Percentiles rank a stretch among this genome's conserved stretches.
Evolutionary conservation across 2,329 filamentous ascomycete species (phyloP).

Genomic region (Sclerotinia nivalis): DNA sequence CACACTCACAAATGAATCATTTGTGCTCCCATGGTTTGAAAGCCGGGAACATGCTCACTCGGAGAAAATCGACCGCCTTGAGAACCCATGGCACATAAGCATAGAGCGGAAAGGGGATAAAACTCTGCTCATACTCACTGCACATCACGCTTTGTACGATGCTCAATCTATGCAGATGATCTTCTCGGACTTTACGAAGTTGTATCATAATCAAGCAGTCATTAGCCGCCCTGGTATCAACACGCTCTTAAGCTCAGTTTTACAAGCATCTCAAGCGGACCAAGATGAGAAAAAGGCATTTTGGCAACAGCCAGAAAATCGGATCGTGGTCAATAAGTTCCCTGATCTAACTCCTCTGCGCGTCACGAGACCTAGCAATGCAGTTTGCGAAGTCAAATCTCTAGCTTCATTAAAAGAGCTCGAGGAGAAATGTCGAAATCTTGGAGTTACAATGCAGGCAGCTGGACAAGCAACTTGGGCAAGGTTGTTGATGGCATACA

Average conservation of each 20-base stretch:
- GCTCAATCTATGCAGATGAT: constrained; percentile 70
- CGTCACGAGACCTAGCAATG: constrained; percentile 41
- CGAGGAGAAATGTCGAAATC: constrained; percentile 54
- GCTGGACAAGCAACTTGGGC: constrained; percentile 78
- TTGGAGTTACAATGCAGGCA: constrained; percentile 73
- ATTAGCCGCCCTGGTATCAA: constrained; percentile 43
- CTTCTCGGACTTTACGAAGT: constrained; percentile 56
- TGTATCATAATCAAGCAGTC: constrained; percentile 42
- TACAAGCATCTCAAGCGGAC: constrained; percentile 42
- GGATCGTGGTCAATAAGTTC: constrained; percentile 66
- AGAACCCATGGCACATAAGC: constrained; percentile 37
- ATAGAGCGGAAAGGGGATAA: constrained; percentile 22
- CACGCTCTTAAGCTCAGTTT: constrained; percentile 47
- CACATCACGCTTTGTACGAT: constrained; percentile 83
- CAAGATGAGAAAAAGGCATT: constrained; percentile 50
- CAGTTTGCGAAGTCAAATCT: constrained; percentile 44
- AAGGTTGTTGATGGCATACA: constrained; percentile 70
- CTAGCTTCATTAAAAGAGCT: constrained; percentile 49
- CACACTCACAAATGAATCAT: constrained; percentile 49
- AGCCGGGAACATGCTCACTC: constrained; percentile 3
- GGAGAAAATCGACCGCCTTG: constrained; percentile 24
- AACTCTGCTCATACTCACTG: constrained; percentile 34
- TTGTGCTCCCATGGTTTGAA: constrained; percentile 46
- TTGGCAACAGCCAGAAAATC: constrained; percentile 60
- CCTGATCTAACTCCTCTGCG: constrained; percentile 70